Base-by-base conservation (phyloP, 2,329 filamentous ascomycete genomes). In the Davidsoniella neocaledoniae region DNA sequence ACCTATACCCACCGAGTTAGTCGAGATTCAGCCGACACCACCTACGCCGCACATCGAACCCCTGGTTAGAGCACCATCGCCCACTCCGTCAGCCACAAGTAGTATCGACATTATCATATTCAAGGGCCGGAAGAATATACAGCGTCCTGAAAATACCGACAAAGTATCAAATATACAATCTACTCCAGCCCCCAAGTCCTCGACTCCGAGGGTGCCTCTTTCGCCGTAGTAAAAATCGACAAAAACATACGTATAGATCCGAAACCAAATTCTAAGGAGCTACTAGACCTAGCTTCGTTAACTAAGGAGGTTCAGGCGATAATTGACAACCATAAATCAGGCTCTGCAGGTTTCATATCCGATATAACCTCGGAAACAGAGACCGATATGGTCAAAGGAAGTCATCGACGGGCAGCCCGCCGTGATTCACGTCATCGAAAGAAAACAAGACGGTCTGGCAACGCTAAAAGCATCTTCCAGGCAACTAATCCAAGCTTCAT, bases 31-130 rank as follows among this genome's bases (percentile, higher is more conserved):
- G 12, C 16, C 23, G n/a, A 17, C 17, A 46, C 1, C 2, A 3
- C 7, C 19, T 16, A 23, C 9, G 8, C 7, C 33, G 9, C 54
- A n/a, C 10, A 7, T 16, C 8, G 29, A 57, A 44, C 17, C 19
- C 2, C 17, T 52, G 25, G 26, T 6, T 17, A 23, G 36, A 41
- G 12, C 43, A 10, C 12, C 44, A 17, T 48, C 50, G 5, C 40
- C 43, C 12, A 36, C 46, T 37, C 36, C 42, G 5, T 53, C 52
- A 21, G 45, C 21, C 10, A 10, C 39, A 12, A 46, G 44, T 48
- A 10, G 52, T 9, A 63, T 84, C 44, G 85, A 94, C 55, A 67
- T 86, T 4, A 77, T 87, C 43, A 58, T 85, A 0, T 86, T 84
- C 59, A 72, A 68, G 52, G 78, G 78, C 38, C 69, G 78, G 49